Evolutionary conservation across 2,329 filamentous ascomycete species (phyloP), one percentile per base, ranked within the genome.

Genomic region (Paecilomyces sp.): DNA sequence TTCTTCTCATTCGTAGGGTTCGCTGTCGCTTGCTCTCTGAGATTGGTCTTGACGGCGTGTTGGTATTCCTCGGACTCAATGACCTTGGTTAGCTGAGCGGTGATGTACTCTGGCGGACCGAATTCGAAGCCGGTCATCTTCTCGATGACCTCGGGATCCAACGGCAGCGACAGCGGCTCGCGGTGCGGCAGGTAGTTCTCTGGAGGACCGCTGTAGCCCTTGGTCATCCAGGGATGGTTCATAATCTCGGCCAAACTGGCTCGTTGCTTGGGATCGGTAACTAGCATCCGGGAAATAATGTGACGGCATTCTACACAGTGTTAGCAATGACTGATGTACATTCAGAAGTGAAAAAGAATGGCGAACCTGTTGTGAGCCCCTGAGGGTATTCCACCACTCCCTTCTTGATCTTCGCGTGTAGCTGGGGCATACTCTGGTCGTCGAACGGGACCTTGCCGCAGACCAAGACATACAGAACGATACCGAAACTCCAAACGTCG

Each of bases 71-170:
- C 92, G 0, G 92, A 97, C 68, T 95, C 90, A 61, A 99, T 84
- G n/a, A 92, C 85, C 63, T 89, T 90, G 9, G 87, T 90, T 52
- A 99, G 83, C 71, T 97, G 91, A 2, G 85, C 79, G 59, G 85
- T 88, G 70, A 99, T 97, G 59, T 85, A 85, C 57, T 97, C 92
- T 1, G 91, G 84, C 0, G 91, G 84, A 0, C 94, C 94, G 77
- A 97, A 99, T 74, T 97, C 96, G 74, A 99, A 99, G 2, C 94
- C 94, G 25, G 92, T 95, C 94, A 99, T 99, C 66, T 90, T 92
- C 55, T 91, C 85, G 59, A 99, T 85, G 3, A 97, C 88, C 52
- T 90, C 88, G 1, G 84, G 80, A 70, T 97, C 93, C 9, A 99
- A 79, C 5, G 93, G 92, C 13, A 95, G 79, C 41, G 89, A 85